Evolutionary conservation across 1,284 basidiomycete genomes (phyloP), one percentile per base, ranked within the genome.

Genomic region (Lentinula novae-zelandiae): DNA sequence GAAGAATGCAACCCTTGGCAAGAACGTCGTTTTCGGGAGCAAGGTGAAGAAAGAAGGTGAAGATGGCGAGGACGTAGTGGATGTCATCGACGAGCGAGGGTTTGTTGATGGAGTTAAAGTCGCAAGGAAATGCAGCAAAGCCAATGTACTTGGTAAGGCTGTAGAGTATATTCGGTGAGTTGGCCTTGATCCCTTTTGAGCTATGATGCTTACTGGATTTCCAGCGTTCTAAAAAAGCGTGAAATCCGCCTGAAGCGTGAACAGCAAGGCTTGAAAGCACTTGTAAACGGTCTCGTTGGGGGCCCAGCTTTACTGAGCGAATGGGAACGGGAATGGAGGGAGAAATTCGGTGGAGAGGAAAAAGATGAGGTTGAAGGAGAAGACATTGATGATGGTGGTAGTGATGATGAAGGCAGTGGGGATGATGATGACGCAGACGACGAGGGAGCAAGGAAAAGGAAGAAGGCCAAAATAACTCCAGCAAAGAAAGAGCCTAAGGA

Each of bases 21-120:
- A 73, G 17, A 73, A 74, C 17, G 65, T 73, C 34, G 67, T 73
- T 48, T 72, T 74, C 60, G 69, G 69, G 12, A 63, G 62, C 22
- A 40, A 72, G 61, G 62, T 73, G 39, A 67, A 68, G 51, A 67
- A 75, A 13, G 73, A 72, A 10, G 65, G 68, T 39, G 71, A 74
- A 39, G 75, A 73, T 15, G 73, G 73, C 15, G 71, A 70, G 12
- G 68, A 67, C 8, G 67, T 71, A 4, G 66, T 75, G 59, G 86
- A 89, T 67, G 75, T 82, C 1, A 83, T 90, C 27, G 90, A 93
- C 65, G 83, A 86, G 39, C 79, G 89, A 6, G 90, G 90, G 1
- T 90, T 86, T 65, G 86, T 90, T 4, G 90, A 93, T 65, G 90
- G 90, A 27, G 90, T 93, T 66, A 90, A 89, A 70, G 87, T 91